phyloP scores from a whole-genome alignment of 441 rosid species.

The Populus hybrid region DNA sequence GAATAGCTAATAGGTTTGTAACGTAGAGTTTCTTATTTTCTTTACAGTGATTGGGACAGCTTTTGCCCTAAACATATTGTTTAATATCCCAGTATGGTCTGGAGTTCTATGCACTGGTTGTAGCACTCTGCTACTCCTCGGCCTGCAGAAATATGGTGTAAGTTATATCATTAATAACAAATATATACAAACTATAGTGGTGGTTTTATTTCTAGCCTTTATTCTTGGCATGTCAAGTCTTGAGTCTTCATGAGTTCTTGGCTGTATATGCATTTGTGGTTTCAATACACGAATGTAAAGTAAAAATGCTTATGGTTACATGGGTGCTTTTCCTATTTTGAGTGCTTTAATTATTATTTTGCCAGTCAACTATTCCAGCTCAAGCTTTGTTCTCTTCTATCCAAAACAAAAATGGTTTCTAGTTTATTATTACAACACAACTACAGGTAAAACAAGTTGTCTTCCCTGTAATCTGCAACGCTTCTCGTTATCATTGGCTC shows the following conservation, averaged over 20 bases:
- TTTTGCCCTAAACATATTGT: constrained; percentile 56
- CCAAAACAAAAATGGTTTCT: not conserved
- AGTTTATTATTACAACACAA: not conserved
- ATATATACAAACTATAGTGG: not conserved
- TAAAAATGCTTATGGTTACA: not conserved
- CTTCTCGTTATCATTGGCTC: not conserved
- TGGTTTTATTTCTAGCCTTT: not conserved
- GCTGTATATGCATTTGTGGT: not conserved
- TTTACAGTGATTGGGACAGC: constrained; percentile 64
- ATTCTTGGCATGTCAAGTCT: not conserved
- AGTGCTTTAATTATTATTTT: not conserved
- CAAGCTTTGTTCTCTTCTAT: not conserved
- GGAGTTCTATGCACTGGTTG: constrained; percentile 61
- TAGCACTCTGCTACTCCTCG: constrained; percentile 59
- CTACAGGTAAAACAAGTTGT: not conserved
- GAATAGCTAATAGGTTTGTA: not conserved
- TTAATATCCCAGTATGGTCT: constrained; percentile 49
- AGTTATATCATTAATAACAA: no score
- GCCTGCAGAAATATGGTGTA: constrained; percentile 9
- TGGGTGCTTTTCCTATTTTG: not conserved
- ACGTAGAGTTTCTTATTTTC: not conserved
- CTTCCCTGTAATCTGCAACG: not conserved
- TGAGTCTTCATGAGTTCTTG: not conserved
- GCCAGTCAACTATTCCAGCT: not conserved
- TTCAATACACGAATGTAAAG: not conserved